Evolutionary conservation across 192 early-diverging fungal species (phyloP), one percentile per base, ranked within the genome.

Genomic region (Backusella macrospora): DNA sequence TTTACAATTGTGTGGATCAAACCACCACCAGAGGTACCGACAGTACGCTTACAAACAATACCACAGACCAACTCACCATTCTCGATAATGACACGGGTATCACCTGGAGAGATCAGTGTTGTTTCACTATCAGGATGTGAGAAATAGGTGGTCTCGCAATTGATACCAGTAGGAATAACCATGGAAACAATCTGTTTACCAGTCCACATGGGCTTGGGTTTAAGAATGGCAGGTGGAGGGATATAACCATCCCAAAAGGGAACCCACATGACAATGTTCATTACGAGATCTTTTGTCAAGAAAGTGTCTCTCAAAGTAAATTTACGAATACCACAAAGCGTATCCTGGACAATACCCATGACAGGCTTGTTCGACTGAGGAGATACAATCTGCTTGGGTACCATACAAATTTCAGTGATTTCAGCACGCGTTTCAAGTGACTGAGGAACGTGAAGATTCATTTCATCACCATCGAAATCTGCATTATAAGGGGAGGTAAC

Each of bases 321-420:
- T 84, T 94, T 97, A 76, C 95, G 90, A 74, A 98, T 90, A 49
- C 94, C 98, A 80, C 94, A 96, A 44, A 99, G 90, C 7, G 96
- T 97, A 78, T 99, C 98, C 84, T 99, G 98, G 40, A 99, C 98
- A 83, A 99, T 99, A 77, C 98, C 98, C 98, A 99, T 99, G 76
- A 97, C 94, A 3, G 98, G 98, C 69, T 94, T 94, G 84, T 98
- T 98, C 45, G 94, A 94, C 83, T 99, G 96, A 4, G 98, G 97
- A 38, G 96, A 95, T 5, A 99, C 90, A 79, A 99, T 96, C 84
- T 98, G 96, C 76, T 91, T 92, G 6, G 98, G 96, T 7, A 99
- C 98, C 95, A 98, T 97, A 84, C 96, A 98, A 67, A 99, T 90
- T 85, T 98, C 94, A 72, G 88, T 87, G 64, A 99, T 89, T 82